phyloP scores from a whole-genome alignment of 2,329 filamentous ascomycete species.

The Lecanicillium sp. region DNA sequence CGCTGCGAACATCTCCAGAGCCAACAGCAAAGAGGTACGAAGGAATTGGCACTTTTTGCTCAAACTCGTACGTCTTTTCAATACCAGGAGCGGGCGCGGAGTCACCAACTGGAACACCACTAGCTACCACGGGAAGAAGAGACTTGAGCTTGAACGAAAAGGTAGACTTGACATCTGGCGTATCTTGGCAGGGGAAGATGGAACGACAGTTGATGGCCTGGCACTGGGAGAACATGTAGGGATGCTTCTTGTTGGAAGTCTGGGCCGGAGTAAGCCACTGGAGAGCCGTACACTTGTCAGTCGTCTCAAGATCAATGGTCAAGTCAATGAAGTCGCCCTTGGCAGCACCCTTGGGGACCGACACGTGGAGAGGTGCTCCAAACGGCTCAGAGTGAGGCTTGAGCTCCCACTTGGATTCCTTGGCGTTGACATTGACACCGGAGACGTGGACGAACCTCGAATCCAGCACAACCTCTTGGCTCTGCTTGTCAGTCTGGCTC shows the following conservation, averaged over 20 bases:
- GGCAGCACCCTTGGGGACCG: conserved; percentile 44
- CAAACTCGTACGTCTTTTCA: conserved; percentile 69
- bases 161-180: conserved; percentile 94
- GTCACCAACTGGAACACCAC: conserved; percentile 56
- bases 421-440: conserved; percentile 60
- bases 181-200: conserved; percentile 94
- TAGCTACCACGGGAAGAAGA: conserved; percentile 82
- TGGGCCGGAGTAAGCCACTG: conserved; percentile 94
- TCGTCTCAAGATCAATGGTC: conserved; percentile 69
- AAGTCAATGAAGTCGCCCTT: conserved; percentile 46
- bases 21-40: conserved; percentile 93
- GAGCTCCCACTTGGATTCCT: conserved; percentile 57
- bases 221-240: conserved; percentile 97
- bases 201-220: conserved; percentile 94
- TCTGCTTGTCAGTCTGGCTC: conserved; percentile 64
- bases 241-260: conserved; percentile 90
- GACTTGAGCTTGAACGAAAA: conserved; percentile 85
- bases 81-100: conserved; percentile 34
- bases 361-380: conserved; percentile 60
- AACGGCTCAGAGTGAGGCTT: conserved; percentile 65
- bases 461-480: conserved; percentile 75
- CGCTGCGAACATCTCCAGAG: conserved; percentile 73
- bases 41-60: conserved; percentile 87
- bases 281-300: conserved; percentile 78
- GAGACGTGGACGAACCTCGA: conserved; percentile 74